phyloP scores from a whole-genome alignment of 371 early-diverging fungal species.

The Mortierella sp. region DNA sequence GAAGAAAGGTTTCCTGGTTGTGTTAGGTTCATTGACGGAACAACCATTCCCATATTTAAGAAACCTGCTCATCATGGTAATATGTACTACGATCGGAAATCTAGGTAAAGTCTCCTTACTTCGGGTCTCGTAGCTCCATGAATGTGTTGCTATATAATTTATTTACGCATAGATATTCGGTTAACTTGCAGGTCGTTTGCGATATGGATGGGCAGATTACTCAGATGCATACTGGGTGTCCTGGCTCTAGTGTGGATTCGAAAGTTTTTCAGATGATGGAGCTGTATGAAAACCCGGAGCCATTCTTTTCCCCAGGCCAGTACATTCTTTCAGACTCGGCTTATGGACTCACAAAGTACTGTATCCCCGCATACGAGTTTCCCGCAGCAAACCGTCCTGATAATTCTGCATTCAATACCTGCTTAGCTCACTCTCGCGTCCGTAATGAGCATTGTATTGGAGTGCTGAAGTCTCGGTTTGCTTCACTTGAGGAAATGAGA shows the following conservation, averaged over 20 bases:
- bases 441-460: conserved; percentile 35
- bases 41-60: not conserved
- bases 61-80: conserved; percentile 4
- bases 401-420: conserved; percentile 23
- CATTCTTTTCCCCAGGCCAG: conserved; percentile 5
- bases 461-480: conserved; percentile 20
- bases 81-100: conserved; percentile 5
- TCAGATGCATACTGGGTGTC: conserved; percentile 4
- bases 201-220: conserved; percentile 8
- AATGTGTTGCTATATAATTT: not conserved
- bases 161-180: conserved; percentile 16
- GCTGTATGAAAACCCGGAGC: not conserved
- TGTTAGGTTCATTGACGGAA: conserved; percentile 23
- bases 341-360: not conserved
- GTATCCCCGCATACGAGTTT: conserved; percentile 19
- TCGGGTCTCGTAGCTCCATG: not conserved
- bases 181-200: conserved; percentile 13
- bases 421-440: conserved; percentile 15
- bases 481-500: conserved; percentile 13
- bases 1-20: conserved; percentile 31
- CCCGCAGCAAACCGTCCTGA: conserved; percentile 11
- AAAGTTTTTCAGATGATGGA: not conserved
- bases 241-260: conserved; percentile 8
- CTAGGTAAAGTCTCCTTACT: conserved; percentile 2
- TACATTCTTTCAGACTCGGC: conserved; percentile 9